Evolutionary conservation across 2,329 filamentous ascomycete genomes (phyloP), one percentile per base, ranked within the genome.

Genomic region (Thelonectria blattea): DNA sequence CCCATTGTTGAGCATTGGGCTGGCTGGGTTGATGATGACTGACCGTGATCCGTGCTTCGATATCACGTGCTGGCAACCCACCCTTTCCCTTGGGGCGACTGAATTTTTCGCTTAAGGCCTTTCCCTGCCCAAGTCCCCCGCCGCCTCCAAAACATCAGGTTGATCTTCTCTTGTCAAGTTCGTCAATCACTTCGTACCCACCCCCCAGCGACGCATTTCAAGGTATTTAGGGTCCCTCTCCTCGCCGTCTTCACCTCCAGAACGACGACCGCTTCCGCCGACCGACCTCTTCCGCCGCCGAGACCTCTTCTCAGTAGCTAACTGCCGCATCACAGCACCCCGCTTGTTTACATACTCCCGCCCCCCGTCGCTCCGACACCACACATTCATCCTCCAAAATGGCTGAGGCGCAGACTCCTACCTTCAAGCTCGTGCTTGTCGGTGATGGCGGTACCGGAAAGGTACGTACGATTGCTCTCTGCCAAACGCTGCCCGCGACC

Each of bases 341-440:
- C 78, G 76, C 78, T 78, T 81, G 79, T 80, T 81, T 80, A 80
- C 78, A 76, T 76, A 74, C 72, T 69, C 71, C 68, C 69, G 66
- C 68, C 62, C 68, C 62, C 66, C 63, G 64, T 71, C 64, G 64
- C 62, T 67, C 61, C 63, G 63, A 66, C 63, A 64, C 63, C 53
- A 66, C 53, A 66, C 53, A 63, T 60, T 60, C 60, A 58, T 58
- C 70, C 71, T 68, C 74, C 72, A 79, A 73, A 74, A 96, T 95
- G 91, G 87, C 90, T 81, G 69, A 75, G 65, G 73, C 75, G 67
- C 70, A 74, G 78, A 78, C 74, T 70, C 92, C 94, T 71, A 97
- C 92, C 80, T 99, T 99, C 91, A 99, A 99, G 92, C 92, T 99
- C 75, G 95, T 99, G 80, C 92, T 99, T 83, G 95, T 99, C 76